Base-by-base conservation (phyloP, 139 green algal genomes). In the Tetraselmis striata region DNA sequence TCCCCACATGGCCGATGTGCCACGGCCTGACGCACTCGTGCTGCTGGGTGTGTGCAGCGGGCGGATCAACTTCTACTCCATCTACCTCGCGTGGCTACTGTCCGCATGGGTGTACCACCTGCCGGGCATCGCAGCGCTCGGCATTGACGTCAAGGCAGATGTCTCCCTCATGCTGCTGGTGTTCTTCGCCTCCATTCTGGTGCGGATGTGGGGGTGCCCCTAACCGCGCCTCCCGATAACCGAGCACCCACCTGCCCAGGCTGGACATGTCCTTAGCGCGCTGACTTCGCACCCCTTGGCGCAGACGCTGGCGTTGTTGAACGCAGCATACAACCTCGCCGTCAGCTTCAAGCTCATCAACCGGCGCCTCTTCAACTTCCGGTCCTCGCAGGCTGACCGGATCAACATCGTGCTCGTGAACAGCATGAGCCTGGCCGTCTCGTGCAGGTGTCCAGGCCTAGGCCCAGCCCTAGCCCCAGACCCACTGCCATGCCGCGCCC, bases 41-140 rank as follows among this genome's bases (percentile, higher is more conserved):
- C n/a, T n/a, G n/a, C n/a, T n/a, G n/a, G n/a, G n/a, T n/a, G n/a
- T n/a, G n/a, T n/a, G 31, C 90, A 94, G 90, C 29, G 92, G 86
- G 26, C 93, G 94, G 86, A 91, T 97, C 81, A 98, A 96, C 85
- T 95, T 91, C 77, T 89, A 84, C 58, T 84, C 91, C 11, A 30
- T 94, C 22, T 98, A 98, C 87, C 93, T 96, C 24, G 83, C 81
- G 1, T 98, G 94, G 94, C 90, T 98, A n/a, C 89, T 87, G 80
- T 85, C 85, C 29, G 94, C 94, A 0, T 87, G 96, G 2, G 94
- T 95, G 82, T 93, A 94, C 83, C 94, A 98, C 89, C 85, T 96
- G 82, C 94, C 94, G 30, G 90, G 83, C 58, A 87, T 98, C 11
- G 83, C 91, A 28, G 78, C 86, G 0, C 82, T 98, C 80, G 94